These are phyloP conservation scores for Epicoccum nigrum DNA, from an alignment of 2,329 filamentous ascomycete genomes.

Conservation along the genomic window DNA sequence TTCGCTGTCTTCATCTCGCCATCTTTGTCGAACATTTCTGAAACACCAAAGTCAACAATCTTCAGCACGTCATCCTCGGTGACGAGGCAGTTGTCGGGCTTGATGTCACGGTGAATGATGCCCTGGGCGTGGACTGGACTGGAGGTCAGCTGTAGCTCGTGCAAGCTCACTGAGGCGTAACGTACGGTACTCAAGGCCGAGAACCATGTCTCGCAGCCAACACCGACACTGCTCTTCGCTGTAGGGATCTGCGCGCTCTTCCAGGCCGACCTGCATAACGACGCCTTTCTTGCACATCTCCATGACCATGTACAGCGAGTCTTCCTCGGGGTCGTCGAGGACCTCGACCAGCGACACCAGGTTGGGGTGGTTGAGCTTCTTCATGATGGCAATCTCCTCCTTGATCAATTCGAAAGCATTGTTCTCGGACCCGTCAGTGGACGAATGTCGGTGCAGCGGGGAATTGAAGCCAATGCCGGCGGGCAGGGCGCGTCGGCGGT, in stretches of 20 bases:
- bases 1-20: slow-evolving; percentile 89
- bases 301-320: slow-evolving; percentile 97
- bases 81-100: slow-evolving; percentile 92
- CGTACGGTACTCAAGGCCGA: slow-evolving; percentile 91
- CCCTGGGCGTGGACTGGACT: slow-evolving; percentile 84
- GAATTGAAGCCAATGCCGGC: slow-evolving; percentile 65
- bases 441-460: slow-evolving; percentile 66
- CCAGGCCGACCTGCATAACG: slow-evolving; percentile 93
- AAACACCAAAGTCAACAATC: slow-evolving; percentile 98
- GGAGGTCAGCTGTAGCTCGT: slow-evolving; percentile 22
- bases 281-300: slow-evolving; percentile 99
- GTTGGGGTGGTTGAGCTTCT: slow-evolving; percentile 94
- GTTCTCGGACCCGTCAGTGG: slow-evolving; percentile 61
- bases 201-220: slow-evolving; percentile 93
- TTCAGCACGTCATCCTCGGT: slow-evolving; percentile 94
- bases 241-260: slow-evolving; percentile 82
- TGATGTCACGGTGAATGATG: slow-evolving; percentile 95
- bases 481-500: slow-evolving; percentile 60
- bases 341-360: slow-evolving; percentile 94
- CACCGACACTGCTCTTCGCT: slow-evolving; percentile 79
- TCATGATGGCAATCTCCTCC: slow-evolving; percentile 98
- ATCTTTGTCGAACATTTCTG: slow-evolving; percentile 94
- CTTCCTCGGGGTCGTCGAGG: slow-evolving; percentile 91
- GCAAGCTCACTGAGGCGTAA: slow-evolving; percentile 27
- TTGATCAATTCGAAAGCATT: slow-evolving; percentile 85